These are phyloP conservation scores for Aspergillus neotritici DNA, from an alignment of 2,329 filamentous ascomycete genomes.

Conservation along the genomic window DNA sequence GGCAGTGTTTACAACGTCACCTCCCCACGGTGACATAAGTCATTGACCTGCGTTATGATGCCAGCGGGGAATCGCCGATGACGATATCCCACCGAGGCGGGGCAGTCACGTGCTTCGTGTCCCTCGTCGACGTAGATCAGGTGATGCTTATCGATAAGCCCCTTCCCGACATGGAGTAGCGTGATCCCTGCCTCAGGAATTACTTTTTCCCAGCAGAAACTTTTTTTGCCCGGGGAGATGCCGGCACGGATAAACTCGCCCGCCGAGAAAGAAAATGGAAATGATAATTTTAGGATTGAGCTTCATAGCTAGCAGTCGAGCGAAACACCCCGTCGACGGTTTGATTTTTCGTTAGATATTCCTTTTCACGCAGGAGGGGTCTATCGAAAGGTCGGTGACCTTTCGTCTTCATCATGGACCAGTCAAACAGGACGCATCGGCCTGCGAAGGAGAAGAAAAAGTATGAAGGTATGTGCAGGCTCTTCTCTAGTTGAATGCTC, in stretches of 20 bases:
- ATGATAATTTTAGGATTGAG: conserved; percentile 31
- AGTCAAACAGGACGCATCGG: conserved; percentile 79
- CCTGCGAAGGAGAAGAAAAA: conserved; percentile 86
- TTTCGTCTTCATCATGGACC: conserved; percentile 58
- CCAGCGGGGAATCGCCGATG: background rate
- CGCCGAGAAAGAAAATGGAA: conserved; percentile 21
- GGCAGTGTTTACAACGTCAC: too few species aligned
- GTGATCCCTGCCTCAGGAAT: conserved; percentile 10
- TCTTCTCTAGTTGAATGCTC: background rate
- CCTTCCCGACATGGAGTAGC: background rate
- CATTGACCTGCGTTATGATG: too few species aligned
- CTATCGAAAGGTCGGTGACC: conserved; percentile 22
- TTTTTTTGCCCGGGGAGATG: conserved; percentile 15
- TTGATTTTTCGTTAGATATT: conserved; percentile 10
- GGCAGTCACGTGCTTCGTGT: conserved; percentile 5
- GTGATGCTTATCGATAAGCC: conserved; percentile 2
- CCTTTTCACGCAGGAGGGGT: conserved; percentile 6
- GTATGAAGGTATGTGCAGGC: conserved; percentile 49
- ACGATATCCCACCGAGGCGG: conserved; percentile 4
- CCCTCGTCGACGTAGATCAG: background rate
- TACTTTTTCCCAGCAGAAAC: conserved; percentile 4
- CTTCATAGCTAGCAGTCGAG: conserved; percentile 12
- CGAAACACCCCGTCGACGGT: conserved; percentile 10
- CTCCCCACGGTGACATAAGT: too few species aligned
- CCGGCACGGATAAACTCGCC: conserved; percentile 21